phyloP scores from a whole-genome alignment of 306 rosid genomes.

The Cyclanthera cordifolia region DNA sequence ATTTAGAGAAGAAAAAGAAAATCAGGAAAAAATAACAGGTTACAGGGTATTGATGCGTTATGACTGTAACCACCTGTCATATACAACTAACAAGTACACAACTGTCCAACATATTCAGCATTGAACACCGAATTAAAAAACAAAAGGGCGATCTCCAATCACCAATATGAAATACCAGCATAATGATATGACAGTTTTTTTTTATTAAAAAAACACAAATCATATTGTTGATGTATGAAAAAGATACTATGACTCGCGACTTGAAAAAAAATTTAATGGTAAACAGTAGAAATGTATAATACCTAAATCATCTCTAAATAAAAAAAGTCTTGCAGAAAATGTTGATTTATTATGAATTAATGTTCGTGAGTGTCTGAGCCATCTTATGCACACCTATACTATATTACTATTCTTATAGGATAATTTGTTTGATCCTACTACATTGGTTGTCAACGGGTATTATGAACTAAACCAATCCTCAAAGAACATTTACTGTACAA shows the following conservation, averaged over 20 bases:
- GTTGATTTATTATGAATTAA: background rate
- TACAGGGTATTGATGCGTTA: background rate
- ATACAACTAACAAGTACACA: background rate
- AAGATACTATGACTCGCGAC: background rate
- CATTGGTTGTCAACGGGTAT: background rate
- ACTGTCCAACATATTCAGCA: background rate
- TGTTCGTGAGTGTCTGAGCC: no score
- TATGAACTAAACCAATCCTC: background rate
- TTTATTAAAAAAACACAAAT: no score
- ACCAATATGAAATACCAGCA: background rate
- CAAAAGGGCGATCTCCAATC: background rate
- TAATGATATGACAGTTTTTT: no score
- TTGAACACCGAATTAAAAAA: slow-evolving; percentile 16
- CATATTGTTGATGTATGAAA: no score
- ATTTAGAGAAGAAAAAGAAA: slow-evolving; percentile 14
- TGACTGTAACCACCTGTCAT: background rate
- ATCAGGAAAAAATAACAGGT: slow-evolving; percentile 10
- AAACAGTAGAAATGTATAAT: background rate
- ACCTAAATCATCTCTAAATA: background rate
- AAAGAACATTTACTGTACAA: background rate
- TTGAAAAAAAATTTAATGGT: background rate
- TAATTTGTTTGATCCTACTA: no score
- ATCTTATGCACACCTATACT: no score
- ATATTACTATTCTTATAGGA: no score
- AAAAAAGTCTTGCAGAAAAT: background rate